Evolutionary conservation across 2,329 filamentous ascomycete genomes (phyloP).

Genomic region (Torrubiella hemipterigena): DNA sequence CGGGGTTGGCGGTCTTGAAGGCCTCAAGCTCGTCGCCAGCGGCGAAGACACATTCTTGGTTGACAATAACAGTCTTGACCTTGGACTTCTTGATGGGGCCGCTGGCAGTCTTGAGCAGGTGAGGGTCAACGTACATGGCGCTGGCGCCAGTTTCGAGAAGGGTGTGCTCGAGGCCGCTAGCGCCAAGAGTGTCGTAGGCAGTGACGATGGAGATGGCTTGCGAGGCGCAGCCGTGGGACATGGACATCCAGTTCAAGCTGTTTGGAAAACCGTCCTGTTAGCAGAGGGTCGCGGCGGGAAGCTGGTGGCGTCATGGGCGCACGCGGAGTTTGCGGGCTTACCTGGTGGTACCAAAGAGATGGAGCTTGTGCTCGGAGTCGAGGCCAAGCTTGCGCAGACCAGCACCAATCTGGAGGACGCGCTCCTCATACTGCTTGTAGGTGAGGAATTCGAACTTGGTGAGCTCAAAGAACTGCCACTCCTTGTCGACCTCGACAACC

Average conservation of each 20-base stretch:
- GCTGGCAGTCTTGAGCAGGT: constrained; percentile 52
- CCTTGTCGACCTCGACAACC: constrained; percentile 71
- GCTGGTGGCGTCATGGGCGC: too few species aligned
- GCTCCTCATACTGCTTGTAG: constrained; percentile 67
- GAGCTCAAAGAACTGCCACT: constrained; percentile 85
- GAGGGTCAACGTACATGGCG: constrained; percentile 79
- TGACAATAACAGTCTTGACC: constrained; percentile 51
- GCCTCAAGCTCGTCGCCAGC: constrained; percentile 37
- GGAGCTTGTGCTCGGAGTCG: constrained; percentile 53
- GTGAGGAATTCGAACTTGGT: constrained; percentile 64
- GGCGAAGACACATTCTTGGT: constrained; percentile 41
- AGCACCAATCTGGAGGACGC: constrained; percentile 56
- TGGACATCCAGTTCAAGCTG: constrained; percentile 72
- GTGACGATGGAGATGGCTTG: constrained; percentile 90
- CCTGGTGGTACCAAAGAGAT: constrained; percentile 79
- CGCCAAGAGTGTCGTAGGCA: constrained; percentile 84
- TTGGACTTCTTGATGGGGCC: constrained; percentile 43
- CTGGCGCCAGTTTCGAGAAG: constrained; percentile 68
- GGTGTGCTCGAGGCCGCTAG: constrained; percentile 75
- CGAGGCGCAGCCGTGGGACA: constrained; percentile 64
- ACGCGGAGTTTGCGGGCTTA: constrained; percentile 23
- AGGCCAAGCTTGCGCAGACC: constrained; percentile 67
- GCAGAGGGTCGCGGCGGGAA: background rate
- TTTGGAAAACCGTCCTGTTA: constrained; percentile 4
- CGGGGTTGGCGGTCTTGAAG: constrained; percentile 44